These are phyloP conservation scores for Tinospora cordifolia DNA, from an alignment of 164 flowering plant species.

Conservation along the genomic window DNA sequence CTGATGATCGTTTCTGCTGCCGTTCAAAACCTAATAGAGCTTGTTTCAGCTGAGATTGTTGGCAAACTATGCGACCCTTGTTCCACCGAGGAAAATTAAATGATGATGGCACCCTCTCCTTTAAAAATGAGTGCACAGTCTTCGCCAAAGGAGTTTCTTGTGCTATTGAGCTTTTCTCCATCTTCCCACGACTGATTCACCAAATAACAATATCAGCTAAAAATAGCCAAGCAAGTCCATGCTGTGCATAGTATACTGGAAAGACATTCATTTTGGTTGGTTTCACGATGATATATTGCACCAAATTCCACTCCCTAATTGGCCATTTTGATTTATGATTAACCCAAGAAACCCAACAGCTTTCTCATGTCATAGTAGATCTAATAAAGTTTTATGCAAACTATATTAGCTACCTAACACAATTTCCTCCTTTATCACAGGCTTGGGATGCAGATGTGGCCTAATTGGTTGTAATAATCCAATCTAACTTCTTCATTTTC, in stretches of 20 bases:
- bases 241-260: neutral
- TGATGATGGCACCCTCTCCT: conserved; percentile 51
- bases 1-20: conserved; percentile 27
- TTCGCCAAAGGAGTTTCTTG: conserved; percentile 62
- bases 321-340: neutral
- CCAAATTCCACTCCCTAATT: neutral
- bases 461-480: neutral
- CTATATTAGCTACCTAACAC: too few species aligned
- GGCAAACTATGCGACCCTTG: conserved; percentile 80
- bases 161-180: conserved; percentile 58
- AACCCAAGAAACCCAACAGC: neutral
- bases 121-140: conserved; percentile 58
- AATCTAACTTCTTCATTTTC: neutral
- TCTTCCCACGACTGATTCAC: conserved; percentile 59
- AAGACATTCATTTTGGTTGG: neutral
- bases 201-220: conserved; percentile 10
- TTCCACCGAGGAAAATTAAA: conserved; percentile 82
- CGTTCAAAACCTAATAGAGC: conserved; percentile 32
- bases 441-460: too few species aligned
- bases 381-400: too few species aligned
- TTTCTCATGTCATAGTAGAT: too few species aligned
- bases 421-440: too few species aligned
- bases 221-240: neutral
- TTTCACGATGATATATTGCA: neutral
- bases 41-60: conserved; percentile 60